These are phyloP conservation scores for Strobilomyces dryophilus DNA, from an alignment of 768 basidiomycete species.

Conservation along the genomic window DNA sequence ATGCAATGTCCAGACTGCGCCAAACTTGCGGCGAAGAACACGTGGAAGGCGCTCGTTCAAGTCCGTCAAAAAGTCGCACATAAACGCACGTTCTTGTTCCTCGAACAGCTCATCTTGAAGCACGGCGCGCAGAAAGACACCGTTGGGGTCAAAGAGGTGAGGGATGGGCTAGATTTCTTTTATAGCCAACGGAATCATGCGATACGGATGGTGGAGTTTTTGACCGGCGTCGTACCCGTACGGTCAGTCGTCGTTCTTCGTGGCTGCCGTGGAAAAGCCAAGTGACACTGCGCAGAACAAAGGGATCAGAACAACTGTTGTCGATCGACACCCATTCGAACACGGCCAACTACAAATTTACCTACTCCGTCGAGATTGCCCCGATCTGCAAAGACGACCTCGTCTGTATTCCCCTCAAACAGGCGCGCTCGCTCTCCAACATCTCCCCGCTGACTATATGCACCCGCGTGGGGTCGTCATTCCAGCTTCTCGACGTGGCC, in stretches of 20 bases:
- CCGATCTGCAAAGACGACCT: conserved; percentile 98
- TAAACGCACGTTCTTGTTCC: conserved; percentile 95
- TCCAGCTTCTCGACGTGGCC: conserved; percentile 87
- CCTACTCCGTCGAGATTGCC: conserved; percentile 95
- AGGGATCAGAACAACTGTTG: conserved; percentile 90
- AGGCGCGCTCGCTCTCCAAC: conserved; percentile 79
- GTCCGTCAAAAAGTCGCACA: conserved; percentile 99
- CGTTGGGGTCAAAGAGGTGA: conserved; percentile 86
- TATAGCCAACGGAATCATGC: conserved; percentile 89
- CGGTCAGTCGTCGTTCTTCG: conserved; percentile 49
- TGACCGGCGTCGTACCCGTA: conserved; percentile 81
- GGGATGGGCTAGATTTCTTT: conserved; percentile 96
- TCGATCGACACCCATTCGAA: conserved; percentile 89
- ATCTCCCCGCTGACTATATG: conserved; percentile 87
- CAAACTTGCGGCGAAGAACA: conserved; percentile 94
- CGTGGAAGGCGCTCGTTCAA: conserved; percentile 97
- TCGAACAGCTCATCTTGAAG: conserved; percentile 96
- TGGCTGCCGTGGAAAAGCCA: not conserved
- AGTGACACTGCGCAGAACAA: conserved; percentile 53
- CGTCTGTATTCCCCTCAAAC: conserved; percentile 80
- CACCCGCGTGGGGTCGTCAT: conserved; percentile 84
- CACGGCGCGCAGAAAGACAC: conserved; percentile 97
- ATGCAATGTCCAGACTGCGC: conserved; percentile 95
- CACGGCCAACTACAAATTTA: conserved; percentile 96
- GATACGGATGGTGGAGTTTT: conserved; percentile 94